Evolutionary conservation across 2,329 filamentous ascomycete species (phyloP).

Genomic region (Triangularia verruculosa): DNA sequence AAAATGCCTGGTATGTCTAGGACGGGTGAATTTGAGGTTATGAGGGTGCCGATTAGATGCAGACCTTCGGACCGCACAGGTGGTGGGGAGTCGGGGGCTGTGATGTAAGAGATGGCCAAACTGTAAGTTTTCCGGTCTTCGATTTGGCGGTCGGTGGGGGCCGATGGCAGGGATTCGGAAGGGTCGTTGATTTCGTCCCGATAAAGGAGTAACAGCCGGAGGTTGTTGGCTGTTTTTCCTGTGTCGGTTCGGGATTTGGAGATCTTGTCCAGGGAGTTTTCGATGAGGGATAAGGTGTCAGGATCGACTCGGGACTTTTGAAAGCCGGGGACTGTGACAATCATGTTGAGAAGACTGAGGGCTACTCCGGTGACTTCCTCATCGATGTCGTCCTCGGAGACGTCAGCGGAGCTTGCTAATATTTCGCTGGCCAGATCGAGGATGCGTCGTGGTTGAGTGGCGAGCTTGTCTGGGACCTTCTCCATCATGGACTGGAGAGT

Average conservation of each 20-base stretch:
- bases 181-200: constrained; percentile 52
- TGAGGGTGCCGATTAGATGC: constrained; percentile 56
- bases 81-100: constrained; percentile 57
- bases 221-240: constrained; percentile 54
- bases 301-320: constrained; percentile 45
- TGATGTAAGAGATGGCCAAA: constrained; percentile 63
- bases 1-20: constrained; percentile 65
- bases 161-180: constrained; percentile 34
- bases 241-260: constrained; percentile 40
- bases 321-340: constrained; percentile 57
- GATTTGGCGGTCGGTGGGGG: constrained; percentile 46
- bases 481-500: constrained; percentile 65
- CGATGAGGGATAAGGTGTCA: constrained; percentile 43
- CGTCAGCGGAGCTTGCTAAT: constrained; percentile 41
- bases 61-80: constrained; percentile 66
- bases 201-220: constrained; percentile 55
- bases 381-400: constrained; percentile 32
- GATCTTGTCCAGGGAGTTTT: constrained; percentile 47
- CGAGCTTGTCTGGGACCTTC: constrained; percentile 59
- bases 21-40: constrained; percentile 53
- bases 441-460: constrained; percentile 61
- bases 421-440: constrained; percentile 63
- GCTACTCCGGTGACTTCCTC: constrained; percentile 52
- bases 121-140: constrained; percentile 62
- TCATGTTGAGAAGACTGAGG: constrained; percentile 59